Base-by-base conservation (phyloP, 225 moss, liverwort and hornwort species). In the Neckera pumila region DNA sequence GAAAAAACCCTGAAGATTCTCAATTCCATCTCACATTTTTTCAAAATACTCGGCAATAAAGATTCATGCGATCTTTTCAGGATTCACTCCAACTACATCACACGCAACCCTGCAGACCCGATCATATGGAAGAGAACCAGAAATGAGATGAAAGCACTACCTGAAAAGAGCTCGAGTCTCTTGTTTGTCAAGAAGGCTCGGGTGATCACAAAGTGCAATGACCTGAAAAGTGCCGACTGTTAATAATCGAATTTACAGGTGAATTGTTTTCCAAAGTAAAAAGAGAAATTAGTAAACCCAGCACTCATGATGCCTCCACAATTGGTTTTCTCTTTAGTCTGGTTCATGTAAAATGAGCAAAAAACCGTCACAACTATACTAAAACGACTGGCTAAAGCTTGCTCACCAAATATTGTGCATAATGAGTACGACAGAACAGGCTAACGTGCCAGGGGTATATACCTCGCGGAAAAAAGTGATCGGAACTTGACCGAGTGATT, bases 391-490 rank as follows among this genome's bases (percentile, higher is more conserved):
- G 74, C 20, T 64, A 58, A 63, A 49, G 8, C 74, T 31, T 88
- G 62, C 84, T 84, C 57, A 87, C 81, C 62, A 84, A 69, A n/a
- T 70, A 40, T 61, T 84, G 38, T 69, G 71, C 56, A 56, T 28
- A 49, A 75, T 42, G 85, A 80, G 57, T 67, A 84, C 36, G 81
- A 84, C n/a, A n/a, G 33, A 64, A 84, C 36, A 84, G 49, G 53
- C 10, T 58, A 60, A 70, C 63, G 57, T 87, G 76, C 80, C 54
- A 84, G 45, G 71, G 23, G 12, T 40, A 43, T 49, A 70, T 93
- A 96, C 98, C 99, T 99, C 99, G 72, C 99, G 96, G 76, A 97
- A 97, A 90, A 99, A 97, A 12, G 97, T 99, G 87, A 99, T 92
- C 58, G 99, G 99, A 72, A 64, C 75, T 89, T 99, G 99, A 84